Base-by-base conservation (phyloP, 139 green algal genomes). In the Chlorella sorokiniana region DNA sequence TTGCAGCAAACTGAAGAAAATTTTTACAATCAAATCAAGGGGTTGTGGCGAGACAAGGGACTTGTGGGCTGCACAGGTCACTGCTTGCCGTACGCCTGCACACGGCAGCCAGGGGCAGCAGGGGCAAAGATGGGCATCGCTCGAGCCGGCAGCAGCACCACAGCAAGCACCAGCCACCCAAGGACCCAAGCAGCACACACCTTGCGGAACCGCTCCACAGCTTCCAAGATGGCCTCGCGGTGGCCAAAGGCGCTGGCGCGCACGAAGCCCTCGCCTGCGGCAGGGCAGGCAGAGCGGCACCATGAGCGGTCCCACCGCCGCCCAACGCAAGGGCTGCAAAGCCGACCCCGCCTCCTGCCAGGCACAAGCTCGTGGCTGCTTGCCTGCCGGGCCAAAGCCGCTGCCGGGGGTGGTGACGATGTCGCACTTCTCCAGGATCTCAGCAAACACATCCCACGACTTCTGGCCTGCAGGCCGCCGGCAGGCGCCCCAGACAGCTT, bases 371-470 rank as follows among this genome's bases (percentile, higher is more conserved):
- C n/a, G n/a, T n/a, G n/a, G n/a, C n/a, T n/a, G n/a, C n/a, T n/a
- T n/a, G n/a, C 62, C 25, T 87, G 92, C 59, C 91, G 95, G 45
- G 3, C 97, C 97, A 85, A 99, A 99, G 1, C 97, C 97, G 51
- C 78, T 92, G 78, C 97, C 97, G 29, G 97, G 97, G 1, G 97
- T 99, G 71, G 95, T 98, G 67, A 99, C 97, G 72, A 99, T 98
- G 89, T 99, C 86, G 85, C 93, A 97, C 87, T 96, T 95, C 56
- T 95, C 87, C 72, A 99, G 89, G 72, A 98, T 98, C 78, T 98
- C 96, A 11, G 91, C 92, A 88, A 99, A 99, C 48, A 98, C 94
- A 63, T 99, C 97, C 97, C 96, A 98, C 33, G 90, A 92, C 79
- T 93, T 88, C 76, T 83, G 84, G n/a, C 79, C 79, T 73, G 81